Percentiles rank a stretch among this genome's conserved stretches.
Conservation (phyloP, 208 protist genomes). For the Naegleria lovaniensis region DNA sequence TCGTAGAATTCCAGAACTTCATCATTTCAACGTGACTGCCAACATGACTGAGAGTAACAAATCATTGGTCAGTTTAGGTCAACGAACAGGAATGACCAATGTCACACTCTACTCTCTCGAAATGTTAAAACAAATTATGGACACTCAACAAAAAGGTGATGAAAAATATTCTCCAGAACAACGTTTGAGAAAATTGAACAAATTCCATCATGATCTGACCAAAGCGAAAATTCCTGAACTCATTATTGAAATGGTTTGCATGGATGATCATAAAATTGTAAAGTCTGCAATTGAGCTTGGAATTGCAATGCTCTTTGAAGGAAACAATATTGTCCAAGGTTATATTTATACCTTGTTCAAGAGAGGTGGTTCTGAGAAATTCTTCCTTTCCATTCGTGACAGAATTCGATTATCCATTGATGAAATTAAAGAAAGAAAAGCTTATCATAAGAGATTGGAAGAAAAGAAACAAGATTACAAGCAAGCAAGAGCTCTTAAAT, state of each 20-base stretch:
- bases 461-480: neutral
- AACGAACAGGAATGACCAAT: neutral
- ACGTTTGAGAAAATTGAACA: neutral
- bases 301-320: neutral
- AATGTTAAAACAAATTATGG: constrained; percentile 16
- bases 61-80: neutral
- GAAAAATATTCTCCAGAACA: neutral
- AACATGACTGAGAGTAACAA: neutral
- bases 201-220: neutral
- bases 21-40: neutral
- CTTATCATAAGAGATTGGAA: neutral
- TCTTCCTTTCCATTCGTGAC: neutral
- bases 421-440: constrained; percentile 2
- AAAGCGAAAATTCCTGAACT: neutral
- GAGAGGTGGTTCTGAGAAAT: neutral
- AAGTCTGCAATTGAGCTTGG: neutral
- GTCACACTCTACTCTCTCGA: neutral
- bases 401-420: neutral
- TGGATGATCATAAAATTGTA: neutral
- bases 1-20: neutral
- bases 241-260: neutral
- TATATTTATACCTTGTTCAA: neutral
- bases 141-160: neutral
- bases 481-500: neutral
- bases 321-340: neutral